Evolutionary conservation across 164 flowering plant species (phyloP), one percentile per base, ranked within the genome.

Genomic region (Stephania cephalantha): DNA sequence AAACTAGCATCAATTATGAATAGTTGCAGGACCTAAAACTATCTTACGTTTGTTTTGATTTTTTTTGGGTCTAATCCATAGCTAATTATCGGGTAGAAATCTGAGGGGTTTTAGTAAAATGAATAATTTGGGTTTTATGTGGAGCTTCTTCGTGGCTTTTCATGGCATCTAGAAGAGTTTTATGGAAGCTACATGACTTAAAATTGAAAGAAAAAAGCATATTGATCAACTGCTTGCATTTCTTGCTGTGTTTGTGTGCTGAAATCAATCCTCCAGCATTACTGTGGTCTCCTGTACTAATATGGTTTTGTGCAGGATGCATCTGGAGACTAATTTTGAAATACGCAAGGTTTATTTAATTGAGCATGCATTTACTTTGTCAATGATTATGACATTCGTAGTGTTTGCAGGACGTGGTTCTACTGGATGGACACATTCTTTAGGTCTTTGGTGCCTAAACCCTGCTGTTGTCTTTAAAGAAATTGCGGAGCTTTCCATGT

Each of bases 401-500:
- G 25, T 78, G 68, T 68, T 15, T 79, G 79, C 85, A 89, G 92
- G 84, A 73, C 76, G 73, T 70, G 71, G 74, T 81, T 65, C 78
- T 75, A 87, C 86, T 52, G 78, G 76, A 46, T 90, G 91, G 96
- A 82, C 82, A 17, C 78, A 82, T 73, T 83, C 88, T 17, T 82
- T 93, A 15, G 88, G 95, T 82, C 81, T 95, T 78, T 93, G 98
- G 98, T 95, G 98, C 88, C 76, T 95, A 84, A 91, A 92, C 83
- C 99, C 99, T 50, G 91, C 97, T 61, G 93, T 95, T 75, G 97
- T 89, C 48, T 95, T 95, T 80, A 89, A 77, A 83, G 92, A 87
- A 71, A 83, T 95, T 81, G 90, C 98, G 71, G 88, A 87, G 70
- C 84, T 83, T 77, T 87, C 95, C 63, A 78, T 89, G 75, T 93